Conservation (phyloP, 1,284 basidiomycete species). For the Ganoderma leucocontextum region DNA sequence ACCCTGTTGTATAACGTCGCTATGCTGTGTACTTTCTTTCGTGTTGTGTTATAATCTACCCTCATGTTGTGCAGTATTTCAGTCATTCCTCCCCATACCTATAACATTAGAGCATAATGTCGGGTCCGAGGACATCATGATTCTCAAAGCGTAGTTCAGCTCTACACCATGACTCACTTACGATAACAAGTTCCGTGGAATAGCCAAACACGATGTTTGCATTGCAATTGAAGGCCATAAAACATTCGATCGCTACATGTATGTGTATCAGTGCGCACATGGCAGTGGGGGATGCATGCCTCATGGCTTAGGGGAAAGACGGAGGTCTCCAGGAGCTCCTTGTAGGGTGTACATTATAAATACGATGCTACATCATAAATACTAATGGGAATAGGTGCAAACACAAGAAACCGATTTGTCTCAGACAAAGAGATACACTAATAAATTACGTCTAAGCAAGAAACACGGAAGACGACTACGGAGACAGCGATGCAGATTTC, state of each 20-base stretch:
- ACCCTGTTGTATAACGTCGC: background rate
- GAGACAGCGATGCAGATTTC: background rate
- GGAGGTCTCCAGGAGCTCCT: too few species aligned
- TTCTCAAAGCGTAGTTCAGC: too few species aligned
- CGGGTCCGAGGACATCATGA: background rate
- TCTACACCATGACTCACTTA: too few species aligned
- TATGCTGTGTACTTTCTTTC: background rate
- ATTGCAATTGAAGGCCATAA: too few species aligned
- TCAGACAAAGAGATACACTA: background rate
- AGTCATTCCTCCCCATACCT: background rate
- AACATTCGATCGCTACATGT: too few species aligned
- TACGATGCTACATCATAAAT: constrained; percentile 4
- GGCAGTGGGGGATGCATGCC: too few species aligned
- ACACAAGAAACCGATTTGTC: background rate
- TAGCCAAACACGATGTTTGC: too few species aligned
- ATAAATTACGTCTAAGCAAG: background rate
- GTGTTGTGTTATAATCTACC: background rate
- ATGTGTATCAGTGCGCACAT: too few species aligned
- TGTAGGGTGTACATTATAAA: background rate
- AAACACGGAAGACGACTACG: background rate
- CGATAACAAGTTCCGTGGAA: too few species aligned
- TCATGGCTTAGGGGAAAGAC: too few species aligned
- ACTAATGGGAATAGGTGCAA: background rate
- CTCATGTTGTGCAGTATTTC: background rate
- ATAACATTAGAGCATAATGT: background rate